Evolutionary conservation across 768 basidiomycete genomes (phyloP).

Genomic region (Amanita phalloides): DNA sequence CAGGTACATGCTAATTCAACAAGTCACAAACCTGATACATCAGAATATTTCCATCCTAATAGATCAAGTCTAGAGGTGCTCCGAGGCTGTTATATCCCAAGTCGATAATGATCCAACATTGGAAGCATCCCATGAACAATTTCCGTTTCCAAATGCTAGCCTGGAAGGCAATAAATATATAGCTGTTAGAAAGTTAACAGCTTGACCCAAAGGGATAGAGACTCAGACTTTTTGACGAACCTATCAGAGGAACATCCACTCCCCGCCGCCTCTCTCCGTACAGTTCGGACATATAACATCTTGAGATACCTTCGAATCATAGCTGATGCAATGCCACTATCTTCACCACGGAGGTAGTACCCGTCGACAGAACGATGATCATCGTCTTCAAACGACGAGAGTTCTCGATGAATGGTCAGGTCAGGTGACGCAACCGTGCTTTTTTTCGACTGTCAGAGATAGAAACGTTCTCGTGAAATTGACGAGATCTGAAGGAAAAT

Average conservation of each 20-base stretch:
- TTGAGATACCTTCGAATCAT: constrained; percentile 22
- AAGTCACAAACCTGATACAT: constrained; percentile 7
- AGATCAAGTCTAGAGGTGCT: constrained; percentile 24
- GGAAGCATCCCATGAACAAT: constrained; percentile 20
- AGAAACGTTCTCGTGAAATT: constrained; percentile 34
- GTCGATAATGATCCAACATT: constrained; percentile 25
- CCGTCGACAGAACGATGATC: constrained; percentile 28
- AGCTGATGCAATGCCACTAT: constrained; percentile 22
- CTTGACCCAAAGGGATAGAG: constrained; percentile 22
- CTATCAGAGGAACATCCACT: constrained; percentile 16
- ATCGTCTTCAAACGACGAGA: background rate
- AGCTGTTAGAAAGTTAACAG: constrained; percentile 20
- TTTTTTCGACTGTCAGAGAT: constrained; percentile 24
- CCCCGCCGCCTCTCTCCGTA: constrained; percentile 15
- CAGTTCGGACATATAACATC: constrained; percentile 17
- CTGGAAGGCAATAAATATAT: constrained; percentile 10
- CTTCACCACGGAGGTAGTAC: constrained; percentile 20
- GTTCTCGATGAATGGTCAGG: constrained; percentile 11
- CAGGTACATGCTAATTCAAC: background rate
- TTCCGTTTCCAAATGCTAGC: constrained; percentile 10
- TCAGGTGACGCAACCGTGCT: constrained; percentile 29
- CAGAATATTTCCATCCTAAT: background rate
- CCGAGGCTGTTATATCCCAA: constrained; percentile 15
- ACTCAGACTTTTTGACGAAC: constrained; percentile 1
- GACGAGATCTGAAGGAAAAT: constrained; percentile 35